phyloP scores from a whole-genome alignment of 345 rosid species.

The Dimocarpus longan region DNA sequence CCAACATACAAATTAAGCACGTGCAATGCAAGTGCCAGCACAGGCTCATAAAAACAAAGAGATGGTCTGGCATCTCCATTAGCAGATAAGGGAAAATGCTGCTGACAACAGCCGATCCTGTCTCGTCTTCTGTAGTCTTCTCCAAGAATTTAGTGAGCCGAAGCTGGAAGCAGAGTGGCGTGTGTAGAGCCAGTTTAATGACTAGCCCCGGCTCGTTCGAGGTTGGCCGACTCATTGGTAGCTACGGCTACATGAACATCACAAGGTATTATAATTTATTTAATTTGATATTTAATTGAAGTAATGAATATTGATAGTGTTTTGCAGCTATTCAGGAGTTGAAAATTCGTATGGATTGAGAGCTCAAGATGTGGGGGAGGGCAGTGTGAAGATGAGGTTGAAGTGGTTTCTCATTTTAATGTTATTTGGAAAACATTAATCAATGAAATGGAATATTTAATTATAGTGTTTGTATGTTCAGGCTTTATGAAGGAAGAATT shows the following conservation, averaged over 20 bases:
- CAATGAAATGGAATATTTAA: too few species aligned
- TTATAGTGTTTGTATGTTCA: conserved; percentile 48
- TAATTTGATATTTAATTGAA: background rate
- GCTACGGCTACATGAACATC: conserved; percentile 91
- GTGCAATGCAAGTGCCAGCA: too few species aligned
- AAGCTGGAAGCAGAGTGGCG: conserved; percentile 27
- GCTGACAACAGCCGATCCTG: too few species aligned
- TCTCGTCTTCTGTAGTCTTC: background rate
- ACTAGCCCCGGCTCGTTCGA: conserved; percentile 78
- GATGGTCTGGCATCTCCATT: too few species aligned
- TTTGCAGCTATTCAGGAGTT: conserved; percentile 68
- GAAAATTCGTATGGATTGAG: conserved; percentile 50
- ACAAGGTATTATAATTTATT: conserved; percentile 55
- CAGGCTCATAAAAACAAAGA: too few species aligned
- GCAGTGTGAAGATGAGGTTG: conserved; percentile 77
- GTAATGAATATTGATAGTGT: background rate
- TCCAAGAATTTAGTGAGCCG: conserved; percentile 27
- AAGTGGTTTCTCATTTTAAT: too few species aligned
- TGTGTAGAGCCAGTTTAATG: conserved; percentile 62
- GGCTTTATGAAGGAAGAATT: conserved; percentile 93
- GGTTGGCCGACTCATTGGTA: conserved; percentile 87
- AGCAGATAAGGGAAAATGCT: too few species aligned
- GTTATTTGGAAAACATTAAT: too few species aligned
- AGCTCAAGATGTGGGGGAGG: conserved; percentile 88
- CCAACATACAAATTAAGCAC: too few species aligned